These are phyloP conservation scores for Amaranthus hypochondriacus DNA, from an alignment of 148 eudicot species.

Conservation along the genomic window DNA sequence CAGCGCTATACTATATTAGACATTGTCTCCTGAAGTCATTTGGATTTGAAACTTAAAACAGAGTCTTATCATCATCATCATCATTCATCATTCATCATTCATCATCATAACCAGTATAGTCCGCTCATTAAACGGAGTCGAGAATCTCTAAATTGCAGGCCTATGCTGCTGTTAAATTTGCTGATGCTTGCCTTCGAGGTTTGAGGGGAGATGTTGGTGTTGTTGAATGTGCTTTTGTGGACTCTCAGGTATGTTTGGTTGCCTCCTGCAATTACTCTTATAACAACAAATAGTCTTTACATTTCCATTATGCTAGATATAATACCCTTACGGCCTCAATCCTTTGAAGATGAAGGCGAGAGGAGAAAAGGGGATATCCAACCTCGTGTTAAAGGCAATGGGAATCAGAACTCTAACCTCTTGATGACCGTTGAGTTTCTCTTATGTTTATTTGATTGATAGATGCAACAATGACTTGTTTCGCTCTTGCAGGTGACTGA, in stretches of 20 bases:
- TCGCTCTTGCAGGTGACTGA: conserved; percentile 66
- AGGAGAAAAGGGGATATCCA: too few relatives aligned
- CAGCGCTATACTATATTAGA: neutral
- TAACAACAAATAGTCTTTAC: neutral
- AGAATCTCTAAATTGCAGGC: conserved; percentile 47
- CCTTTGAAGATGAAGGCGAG: too few relatives aligned
- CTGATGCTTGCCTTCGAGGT: conserved; percentile 89
- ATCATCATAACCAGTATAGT: too few relatives aligned
- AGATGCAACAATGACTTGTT: neutral
- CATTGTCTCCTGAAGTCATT: too few relatives aligned
- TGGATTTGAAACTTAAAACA: too few relatives aligned
- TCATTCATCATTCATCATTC: too few relatives aligned
- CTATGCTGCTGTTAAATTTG: conserved; percentile 97
- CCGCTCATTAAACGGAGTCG: too few relatives aligned
- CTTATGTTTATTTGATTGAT: neutral
- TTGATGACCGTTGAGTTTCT: too few relatives aligned
- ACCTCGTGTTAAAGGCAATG: too few relatives aligned
- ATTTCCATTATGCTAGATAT: neutral
- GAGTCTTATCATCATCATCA: too few relatives aligned
- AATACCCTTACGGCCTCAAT: too few relatives aligned
- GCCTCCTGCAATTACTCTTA: neutral
- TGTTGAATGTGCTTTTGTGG: conserved; percentile 78
- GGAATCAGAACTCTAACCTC: too few relatives aligned
- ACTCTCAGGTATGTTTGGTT: conserved; percentile 62
- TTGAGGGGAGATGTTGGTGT: conserved; percentile 89